Conservation (phyloP, 2,329 filamentous ascomycete genomes). For the Sphaceloma murrayae region DNA sequence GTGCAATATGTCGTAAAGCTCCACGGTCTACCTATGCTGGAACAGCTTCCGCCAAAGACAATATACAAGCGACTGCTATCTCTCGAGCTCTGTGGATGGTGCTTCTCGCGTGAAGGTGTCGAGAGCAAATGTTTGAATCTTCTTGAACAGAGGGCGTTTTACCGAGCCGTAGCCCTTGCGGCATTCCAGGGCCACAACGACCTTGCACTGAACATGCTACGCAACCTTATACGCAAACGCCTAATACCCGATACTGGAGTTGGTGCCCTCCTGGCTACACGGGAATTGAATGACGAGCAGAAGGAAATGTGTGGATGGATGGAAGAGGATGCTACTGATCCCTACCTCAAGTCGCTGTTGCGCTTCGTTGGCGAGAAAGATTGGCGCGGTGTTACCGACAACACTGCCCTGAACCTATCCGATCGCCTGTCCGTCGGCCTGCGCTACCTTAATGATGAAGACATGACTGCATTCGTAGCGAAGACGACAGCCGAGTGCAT, state of each 20-base stretch:
- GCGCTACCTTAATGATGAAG: constrained; percentile 53
- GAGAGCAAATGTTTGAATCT: constrained; percentile 43
- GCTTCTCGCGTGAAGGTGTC: constrained; percentile 46
- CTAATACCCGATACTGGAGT: constrained; percentile 49
- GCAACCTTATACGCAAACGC: constrained; percentile 57
- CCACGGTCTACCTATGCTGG: constrained; percentile 52
- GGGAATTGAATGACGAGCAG: constrained; percentile 47
- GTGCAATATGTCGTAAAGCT: constrained; percentile 56
- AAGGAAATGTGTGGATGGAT: constrained; percentile 53
- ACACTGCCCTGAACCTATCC: constrained; percentile 56
- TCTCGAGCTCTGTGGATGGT: constrained; percentile 65
- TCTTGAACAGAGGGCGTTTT: constrained; percentile 49
- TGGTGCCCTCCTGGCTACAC: constrained; percentile 39
- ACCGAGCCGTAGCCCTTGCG: constrained; percentile 66
- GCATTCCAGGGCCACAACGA: constrained; percentile 62
- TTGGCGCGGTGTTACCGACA: constrained; percentile 63
- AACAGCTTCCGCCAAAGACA: constrained; percentile 53
- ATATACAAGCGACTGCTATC: constrained; percentile 66
- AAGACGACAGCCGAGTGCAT: constrained; percentile 51
- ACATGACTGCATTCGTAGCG: constrained; percentile 37
- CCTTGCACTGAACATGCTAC: constrained; percentile 60
- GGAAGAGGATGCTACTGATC: constrained; percentile 58
- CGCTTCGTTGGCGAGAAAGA: constrained; percentile 61
- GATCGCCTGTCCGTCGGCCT: constrained; percentile 68
- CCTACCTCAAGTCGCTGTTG: constrained; percentile 71